phyloP scores from a whole-genome alignment of 257 asterid species.

The Nicotiana attenuata region DNA sequence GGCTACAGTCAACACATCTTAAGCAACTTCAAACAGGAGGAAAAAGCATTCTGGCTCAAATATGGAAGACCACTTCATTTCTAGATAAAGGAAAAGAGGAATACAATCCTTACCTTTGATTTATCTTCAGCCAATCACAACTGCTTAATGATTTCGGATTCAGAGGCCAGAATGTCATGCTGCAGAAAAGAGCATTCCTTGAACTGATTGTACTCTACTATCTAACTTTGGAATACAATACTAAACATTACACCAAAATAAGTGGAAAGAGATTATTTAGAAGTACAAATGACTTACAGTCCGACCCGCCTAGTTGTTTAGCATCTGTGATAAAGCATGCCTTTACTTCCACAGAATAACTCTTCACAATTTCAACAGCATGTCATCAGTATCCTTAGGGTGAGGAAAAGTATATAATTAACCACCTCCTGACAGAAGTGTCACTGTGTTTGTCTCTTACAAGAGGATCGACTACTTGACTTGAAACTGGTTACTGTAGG shows the following conservation, averaged over 20 bases:
- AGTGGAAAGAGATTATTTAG: background rate
- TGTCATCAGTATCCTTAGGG: background rate
- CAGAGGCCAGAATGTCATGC: background rate
- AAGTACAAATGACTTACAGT: background rate
- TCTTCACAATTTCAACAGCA: background rate
- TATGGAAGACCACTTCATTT: background rate
- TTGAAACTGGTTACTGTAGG: background rate
- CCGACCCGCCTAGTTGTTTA: background rate
- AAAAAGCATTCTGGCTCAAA: background rate
- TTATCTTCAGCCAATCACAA: background rate
- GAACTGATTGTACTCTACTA: background rate
- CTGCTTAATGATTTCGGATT: background rate
- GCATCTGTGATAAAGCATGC: background rate
- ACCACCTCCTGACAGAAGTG: background rate
- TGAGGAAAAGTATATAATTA: background rate
- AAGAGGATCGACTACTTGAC: background rate
- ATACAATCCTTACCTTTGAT: background rate
- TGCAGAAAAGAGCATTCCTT: constrained; percentile 7
- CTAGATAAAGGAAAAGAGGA: background rate
- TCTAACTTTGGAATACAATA: background rate
- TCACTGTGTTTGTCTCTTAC: background rate
- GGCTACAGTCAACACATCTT: background rate
- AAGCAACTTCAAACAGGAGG: background rate
- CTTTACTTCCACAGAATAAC: background rate
- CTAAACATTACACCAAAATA: background rate